phyloP scores from a whole-genome alignment of 1,139 yeast species.

The Blastobotrys apis region DNA sequence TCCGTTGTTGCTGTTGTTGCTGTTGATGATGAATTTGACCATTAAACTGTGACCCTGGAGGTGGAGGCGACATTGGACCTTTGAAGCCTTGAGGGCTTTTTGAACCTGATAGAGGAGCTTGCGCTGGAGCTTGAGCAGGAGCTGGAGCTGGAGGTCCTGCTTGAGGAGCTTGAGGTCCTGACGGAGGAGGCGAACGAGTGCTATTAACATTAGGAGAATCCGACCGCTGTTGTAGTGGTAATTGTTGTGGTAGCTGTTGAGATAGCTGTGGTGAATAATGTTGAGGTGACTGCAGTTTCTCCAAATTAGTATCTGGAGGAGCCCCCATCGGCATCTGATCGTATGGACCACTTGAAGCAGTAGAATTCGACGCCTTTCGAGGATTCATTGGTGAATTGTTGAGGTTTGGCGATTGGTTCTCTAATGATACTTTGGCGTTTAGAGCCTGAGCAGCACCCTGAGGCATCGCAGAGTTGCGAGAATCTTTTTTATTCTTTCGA shows the following conservation, averaged over 20 bases:
- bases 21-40: slow-evolving; percentile 3
- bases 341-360: slow-evolving; percentile 12
- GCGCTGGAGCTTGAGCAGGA: too few relatives aligned
- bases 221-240: not conserved
- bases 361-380: slow-evolving; percentile 13
- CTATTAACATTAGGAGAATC: not conserved
- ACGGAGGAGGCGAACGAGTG: slow-evolving; percentile 2
- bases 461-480: slow-evolving; percentile 25
- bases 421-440: slow-evolving; percentile 7
- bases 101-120: not conserved
- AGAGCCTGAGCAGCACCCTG: slow-evolving; percentile 10
- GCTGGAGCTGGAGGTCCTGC: not conserved
- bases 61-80: slow-evolving; percentile 12
- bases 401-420: slow-evolving; percentile 5
- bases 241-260: not conserved
- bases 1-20: slow-evolving; percentile 6
- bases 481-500: slow-evolving; percentile 27
- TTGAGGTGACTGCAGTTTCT: not conserved
- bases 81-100: slow-evolving; percentile 12
- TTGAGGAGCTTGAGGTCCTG: slow-evolving; percentile 5
- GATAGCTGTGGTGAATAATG: not conserved
- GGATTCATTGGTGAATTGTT: not conserved
- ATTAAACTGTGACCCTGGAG: not conserved
- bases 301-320: slow-evolving; percentile 12
- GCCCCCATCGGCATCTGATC: slow-evolving; percentile 15